These are phyloP conservation scores for Candida arabinofermentans DNA, from an alignment of 805 yeast genomes.

Conservation along the genomic window DNA sequence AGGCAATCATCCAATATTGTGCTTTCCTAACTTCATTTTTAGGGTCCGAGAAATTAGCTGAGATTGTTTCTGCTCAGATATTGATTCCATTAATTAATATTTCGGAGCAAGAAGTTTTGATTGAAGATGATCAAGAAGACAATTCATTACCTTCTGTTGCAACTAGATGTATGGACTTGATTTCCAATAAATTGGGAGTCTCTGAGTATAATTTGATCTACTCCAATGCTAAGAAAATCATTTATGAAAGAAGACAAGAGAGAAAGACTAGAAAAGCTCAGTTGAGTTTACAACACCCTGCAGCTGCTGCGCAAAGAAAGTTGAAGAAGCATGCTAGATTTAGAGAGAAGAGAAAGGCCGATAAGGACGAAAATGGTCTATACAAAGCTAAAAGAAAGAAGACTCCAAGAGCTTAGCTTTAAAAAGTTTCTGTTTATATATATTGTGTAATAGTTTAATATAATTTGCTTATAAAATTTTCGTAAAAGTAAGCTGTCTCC, in stretches of 20 bases:
- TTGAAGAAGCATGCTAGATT: conserved; percentile 69
- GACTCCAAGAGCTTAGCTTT: conserved; percentile 8
- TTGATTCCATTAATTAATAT: conserved; percentile 29
- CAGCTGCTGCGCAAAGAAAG: conserved; percentile 72
- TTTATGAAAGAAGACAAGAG: conserved; percentile 63
- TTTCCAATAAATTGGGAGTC: conserved; percentile 68
- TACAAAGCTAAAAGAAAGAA: conserved; percentile 62
- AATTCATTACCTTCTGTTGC: conserved; percentile 33
- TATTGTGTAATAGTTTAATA: no score
- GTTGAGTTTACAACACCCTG: conserved; percentile 75
- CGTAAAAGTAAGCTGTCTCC: no score
- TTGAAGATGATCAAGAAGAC: conserved; percentile 31
- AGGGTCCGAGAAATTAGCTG: conserved; percentile 36
- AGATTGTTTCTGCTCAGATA: conserved; percentile 33
- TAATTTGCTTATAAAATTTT: no score
- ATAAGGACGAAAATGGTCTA: conserved; percentile 72
- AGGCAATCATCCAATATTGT: conserved; percentile 61
- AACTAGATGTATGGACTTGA: conserved; percentile 61
- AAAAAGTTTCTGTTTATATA: neutral
- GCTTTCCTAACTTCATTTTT: conserved; percentile 59
- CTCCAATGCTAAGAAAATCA: conserved; percentile 57
- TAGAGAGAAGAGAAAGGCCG: conserved; percentile 72
- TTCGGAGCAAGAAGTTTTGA: conserved; percentile 31
- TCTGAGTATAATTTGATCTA: conserved; percentile 61
- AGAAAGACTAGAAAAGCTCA: conserved; percentile 74